Conservation (phyloP, 2,329 filamentous ascomycete species). For the Corynespora cassiicola region DNA sequence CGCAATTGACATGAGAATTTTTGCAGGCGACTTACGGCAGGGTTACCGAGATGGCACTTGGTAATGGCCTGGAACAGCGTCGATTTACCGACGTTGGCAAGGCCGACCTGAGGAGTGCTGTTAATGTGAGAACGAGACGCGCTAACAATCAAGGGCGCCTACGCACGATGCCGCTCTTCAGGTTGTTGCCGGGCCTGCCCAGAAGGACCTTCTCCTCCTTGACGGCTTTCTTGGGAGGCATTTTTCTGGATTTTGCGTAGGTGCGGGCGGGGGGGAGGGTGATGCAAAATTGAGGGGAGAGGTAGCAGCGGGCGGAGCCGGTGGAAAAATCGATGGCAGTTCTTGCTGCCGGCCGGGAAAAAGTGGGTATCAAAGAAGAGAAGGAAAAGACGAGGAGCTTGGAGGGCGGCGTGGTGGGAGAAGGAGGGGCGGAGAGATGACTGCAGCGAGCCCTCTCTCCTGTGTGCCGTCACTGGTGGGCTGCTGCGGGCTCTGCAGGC, state of each 20-base stretch:
- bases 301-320: constrained; percentile 47
- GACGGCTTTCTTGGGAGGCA: constrained; percentile 93
- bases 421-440: constrained; percentile 38
- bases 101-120: constrained; percentile 76
- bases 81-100: constrained; percentile 99
- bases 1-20: background rate
- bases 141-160: constrained; percentile 53
- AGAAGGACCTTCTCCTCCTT: constrained; percentile 96
- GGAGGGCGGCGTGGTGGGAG: constrained; percentile 42
- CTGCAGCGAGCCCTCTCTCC: constrained; percentile 36
- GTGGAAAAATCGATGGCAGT: constrained; percentile 51
- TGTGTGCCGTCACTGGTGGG: constrained; percentile 7
- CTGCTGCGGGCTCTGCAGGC: too few relatives aligned
- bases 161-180: constrained; percentile 99
- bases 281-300: constrained; percentile 47
- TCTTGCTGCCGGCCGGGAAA: constrained; percentile 57
- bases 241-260: constrained; percentile 72
- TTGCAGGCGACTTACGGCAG: constrained; percentile 70
- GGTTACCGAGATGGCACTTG: constrained; percentile 96
- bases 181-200: constrained; percentile 93
- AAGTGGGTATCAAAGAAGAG: constrained; percentile 59
- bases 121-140: constrained; percentile 49
- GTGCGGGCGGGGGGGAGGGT: constrained; percentile 54
- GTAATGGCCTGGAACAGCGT: constrained; percentile 99
- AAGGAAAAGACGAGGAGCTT: constrained; percentile 55